phyloP scores from a whole-genome alignment of 106 monocot genomes.

The Dioscorea alata region DNA sequence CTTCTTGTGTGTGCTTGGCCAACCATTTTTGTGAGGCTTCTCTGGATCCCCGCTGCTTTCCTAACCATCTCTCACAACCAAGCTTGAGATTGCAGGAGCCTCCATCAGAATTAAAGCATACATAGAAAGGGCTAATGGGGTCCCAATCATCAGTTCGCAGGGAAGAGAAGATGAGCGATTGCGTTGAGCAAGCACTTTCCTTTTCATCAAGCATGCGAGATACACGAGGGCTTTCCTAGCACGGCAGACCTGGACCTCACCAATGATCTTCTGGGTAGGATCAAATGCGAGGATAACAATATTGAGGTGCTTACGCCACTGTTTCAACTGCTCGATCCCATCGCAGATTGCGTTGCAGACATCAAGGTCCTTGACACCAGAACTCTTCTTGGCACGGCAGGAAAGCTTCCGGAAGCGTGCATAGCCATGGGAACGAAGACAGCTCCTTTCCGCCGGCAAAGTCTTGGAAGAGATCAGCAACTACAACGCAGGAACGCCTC shows the following conservation, averaged over 20 bases:
- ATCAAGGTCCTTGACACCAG: constrained; percentile 82
- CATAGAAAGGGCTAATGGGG: no score
- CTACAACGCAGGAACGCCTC: no score
- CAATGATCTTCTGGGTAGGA: constrained; percentile 8
- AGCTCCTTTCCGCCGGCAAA: constrained; percentile 30
- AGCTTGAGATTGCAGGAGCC: no score
- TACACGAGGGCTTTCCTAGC: constrained; percentile 81
- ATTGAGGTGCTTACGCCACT: constrained; percentile 62
- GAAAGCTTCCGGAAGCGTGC: constrained; percentile 64
- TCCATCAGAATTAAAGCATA: no score
- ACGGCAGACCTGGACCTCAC: constrained; percentile 71
- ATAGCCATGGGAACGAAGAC: no score
- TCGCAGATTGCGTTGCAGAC: constrained; percentile 90
- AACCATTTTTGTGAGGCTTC: constrained; percentile 27
- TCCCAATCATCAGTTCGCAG: no score
- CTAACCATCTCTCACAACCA: constrained; percentile 58
- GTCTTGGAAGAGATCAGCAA: no score
- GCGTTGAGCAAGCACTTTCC: constrained; percentile 40
- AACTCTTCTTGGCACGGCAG: constrained; percentile 59
- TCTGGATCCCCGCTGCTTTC: constrained; percentile 42
- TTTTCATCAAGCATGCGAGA: constrained; percentile 63
- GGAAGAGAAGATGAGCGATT: constrained; percentile 93
- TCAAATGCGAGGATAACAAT: constrained; percentile 57
- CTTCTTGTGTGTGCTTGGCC: constrained; percentile 24
- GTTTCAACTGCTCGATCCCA: constrained; percentile 67